Percentiles rank a stretch among this genome's conserved stretches.
phyloP scores from a whole-genome alignment of 1,139 yeast species.

The Kazachstania sp. region DNA sequence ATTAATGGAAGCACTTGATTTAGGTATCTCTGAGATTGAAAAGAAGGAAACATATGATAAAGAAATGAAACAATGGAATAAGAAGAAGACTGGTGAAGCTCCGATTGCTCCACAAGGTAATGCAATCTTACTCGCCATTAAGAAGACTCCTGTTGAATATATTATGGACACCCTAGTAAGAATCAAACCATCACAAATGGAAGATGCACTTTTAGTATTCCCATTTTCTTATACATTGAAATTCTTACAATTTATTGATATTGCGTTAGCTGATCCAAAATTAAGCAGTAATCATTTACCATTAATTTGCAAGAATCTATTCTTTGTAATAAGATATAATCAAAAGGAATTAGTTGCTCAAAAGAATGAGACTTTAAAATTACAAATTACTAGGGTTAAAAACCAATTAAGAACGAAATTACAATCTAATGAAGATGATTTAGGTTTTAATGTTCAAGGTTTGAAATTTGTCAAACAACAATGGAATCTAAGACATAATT shows the following conservation, averaged over 20 bases:
- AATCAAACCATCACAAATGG: slow-evolving; percentile 77
- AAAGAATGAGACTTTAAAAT: slow-evolving; percentile 52
- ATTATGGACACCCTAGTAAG: slow-evolving; percentile 61
- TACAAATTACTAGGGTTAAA: slow-evolving; percentile 52
- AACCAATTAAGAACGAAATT: slow-evolving; percentile 48
- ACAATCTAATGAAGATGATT: slow-evolving; percentile 42
- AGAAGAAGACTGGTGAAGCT: slow-evolving; percentile 35
- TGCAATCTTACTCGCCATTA: slow-evolving; percentile 62
- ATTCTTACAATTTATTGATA: slow-evolving; percentile 61
- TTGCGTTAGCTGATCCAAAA: slow-evolving; percentile 54
- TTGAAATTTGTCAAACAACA: slow-evolving; percentile 62
- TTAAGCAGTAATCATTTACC: slow-evolving; percentile 45
- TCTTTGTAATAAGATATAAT: slow-evolving; percentile 63
- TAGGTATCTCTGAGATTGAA: slow-evolving; percentile 65
- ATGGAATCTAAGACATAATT: slow-evolving; percentile 70
- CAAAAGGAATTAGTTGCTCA: slow-evolving; percentile 67
- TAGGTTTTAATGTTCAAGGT: slow-evolving; percentile 88
- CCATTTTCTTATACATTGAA: slow-evolving; percentile 80
- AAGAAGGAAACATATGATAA: slow-evolving; percentile 44
- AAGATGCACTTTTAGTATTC: slow-evolving; percentile 81
- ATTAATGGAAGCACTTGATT: slow-evolving; percentile 83
- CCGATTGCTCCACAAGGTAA: slow-evolving; percentile 57
- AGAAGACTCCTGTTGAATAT: slow-evolving; percentile 65
- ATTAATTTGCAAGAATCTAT: slow-evolving; percentile 63
- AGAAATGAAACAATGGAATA: slow-evolving; percentile 33